Conservation (phyloP, 495 filamentous ascomycete species). For the Neurospora tetrasperma region DNA sequence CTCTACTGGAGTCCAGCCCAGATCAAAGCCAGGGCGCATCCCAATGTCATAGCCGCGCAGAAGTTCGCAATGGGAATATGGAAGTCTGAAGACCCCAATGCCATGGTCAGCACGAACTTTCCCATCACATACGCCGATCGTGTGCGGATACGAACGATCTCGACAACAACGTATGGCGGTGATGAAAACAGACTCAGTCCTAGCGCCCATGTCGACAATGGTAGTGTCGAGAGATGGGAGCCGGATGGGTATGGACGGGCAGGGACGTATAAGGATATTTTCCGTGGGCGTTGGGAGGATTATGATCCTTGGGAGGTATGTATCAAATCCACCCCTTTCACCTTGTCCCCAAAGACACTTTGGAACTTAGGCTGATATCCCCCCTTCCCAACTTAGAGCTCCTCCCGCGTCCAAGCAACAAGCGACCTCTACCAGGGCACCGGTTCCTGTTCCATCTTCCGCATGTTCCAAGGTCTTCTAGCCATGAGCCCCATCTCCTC, state of each 20-base stretch:
- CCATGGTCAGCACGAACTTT: constrained; percentile 46
- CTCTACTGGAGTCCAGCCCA: constrained; percentile 77
- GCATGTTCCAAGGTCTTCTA: constrained; percentile 83
- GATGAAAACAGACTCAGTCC: neutral
- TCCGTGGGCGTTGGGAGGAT: constrained; percentile 66
- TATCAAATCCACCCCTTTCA: neutral
- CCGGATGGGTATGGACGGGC: constrained; percentile 63
- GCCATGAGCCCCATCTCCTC: constrained; percentile 57
- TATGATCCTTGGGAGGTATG: constrained; percentile 68
- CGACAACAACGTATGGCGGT: neutral
- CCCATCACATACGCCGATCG: constrained; percentile 73
- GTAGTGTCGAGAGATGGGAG: constrained; percentile 82
- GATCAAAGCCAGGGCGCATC: constrained; percentile 61
- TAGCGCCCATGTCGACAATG: constrained; percentile 60
- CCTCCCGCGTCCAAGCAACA: constrained; percentile 54
- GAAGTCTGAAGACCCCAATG: constrained; percentile 56
- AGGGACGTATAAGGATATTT: constrained; percentile 59
- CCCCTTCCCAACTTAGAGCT: constrained; percentile 26
- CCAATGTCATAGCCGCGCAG: constrained; percentile 61
- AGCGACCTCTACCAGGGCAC: constrained; percentile 76
- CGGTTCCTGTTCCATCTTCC: constrained; percentile 72
- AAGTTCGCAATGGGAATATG: constrained; percentile 65
- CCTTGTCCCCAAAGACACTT: neutral
- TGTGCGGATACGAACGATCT: constrained; percentile 48
- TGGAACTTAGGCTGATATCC: neutral